Percentiles rank a stretch among this genome's conserved stretches.
phyloP scores from a whole-genome alignment of 2,329 filamentous ascomycete species.

The Orbilia brochopaga region DNA sequence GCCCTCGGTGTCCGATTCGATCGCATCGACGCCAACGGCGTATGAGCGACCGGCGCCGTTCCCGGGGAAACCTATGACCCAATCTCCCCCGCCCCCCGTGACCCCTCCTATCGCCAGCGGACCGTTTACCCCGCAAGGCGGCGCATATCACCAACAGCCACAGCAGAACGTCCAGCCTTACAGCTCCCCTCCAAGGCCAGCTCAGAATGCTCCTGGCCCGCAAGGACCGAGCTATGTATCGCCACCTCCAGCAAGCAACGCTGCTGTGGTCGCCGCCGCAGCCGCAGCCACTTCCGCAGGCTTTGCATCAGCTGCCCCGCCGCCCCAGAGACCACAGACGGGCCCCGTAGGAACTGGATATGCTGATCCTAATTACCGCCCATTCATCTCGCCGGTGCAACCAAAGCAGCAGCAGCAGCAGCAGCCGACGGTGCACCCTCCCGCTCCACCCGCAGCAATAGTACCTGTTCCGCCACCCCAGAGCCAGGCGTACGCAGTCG shows the following conservation, averaged over 20 bases:
- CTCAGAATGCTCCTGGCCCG: conserved; percentile 1
- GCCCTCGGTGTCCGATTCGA: conserved; percentile 35
- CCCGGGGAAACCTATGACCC: conserved; percentile 19
- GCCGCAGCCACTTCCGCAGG: background rate
- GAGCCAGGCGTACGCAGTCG: conserved; percentile 40
- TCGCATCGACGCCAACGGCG: conserved; percentile 32
- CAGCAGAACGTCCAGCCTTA: conserved; percentile 21
- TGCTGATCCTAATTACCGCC: conserved; percentile 31
- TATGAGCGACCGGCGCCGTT: conserved; percentile 39
- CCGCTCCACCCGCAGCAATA: conserved; percentile 15
- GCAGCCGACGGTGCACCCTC: conserved; percentile 13
- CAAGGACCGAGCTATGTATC: conserved; percentile 24
- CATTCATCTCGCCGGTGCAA: conserved; percentile 28
- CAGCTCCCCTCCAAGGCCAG: conserved; percentile 12
- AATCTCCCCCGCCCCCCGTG: conserved; percentile 9
- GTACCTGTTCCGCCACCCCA: conserved; percentile 18
- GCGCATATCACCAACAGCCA: conserved; percentile 36
- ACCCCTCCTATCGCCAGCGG: conserved; percentile 32
- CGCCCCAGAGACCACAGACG: conserved; percentile 7
- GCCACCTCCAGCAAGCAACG: conserved; percentile 12
- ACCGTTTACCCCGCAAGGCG: conserved; percentile 36
- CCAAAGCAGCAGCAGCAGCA: conserved; percentile 20
- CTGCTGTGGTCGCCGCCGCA: conserved; percentile 9
- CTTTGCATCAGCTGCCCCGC: background rate
- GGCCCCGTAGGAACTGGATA: conserved; percentile 20